phyloP scores from a whole-genome alignment of 1,139 yeast genomes.

The Candida tropicalis region DNA sequence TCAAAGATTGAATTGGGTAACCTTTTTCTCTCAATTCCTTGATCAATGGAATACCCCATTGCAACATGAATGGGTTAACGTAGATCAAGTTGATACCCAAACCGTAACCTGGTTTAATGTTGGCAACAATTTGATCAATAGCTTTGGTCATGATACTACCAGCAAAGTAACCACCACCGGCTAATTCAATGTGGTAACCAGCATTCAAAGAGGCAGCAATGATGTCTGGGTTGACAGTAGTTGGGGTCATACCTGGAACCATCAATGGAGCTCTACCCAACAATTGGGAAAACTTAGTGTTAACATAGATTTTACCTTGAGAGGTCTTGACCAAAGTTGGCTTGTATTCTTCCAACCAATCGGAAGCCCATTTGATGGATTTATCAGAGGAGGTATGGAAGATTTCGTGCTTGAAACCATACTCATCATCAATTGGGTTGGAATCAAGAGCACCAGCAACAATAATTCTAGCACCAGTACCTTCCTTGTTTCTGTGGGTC shows the following conservation, averaged over 20 bases:
- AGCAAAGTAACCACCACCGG: conserved; percentile 96
- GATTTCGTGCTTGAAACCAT: conserved; percentile 94
- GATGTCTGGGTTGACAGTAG: conserved; percentile 92
- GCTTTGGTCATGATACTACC: conserved; percentile 74
- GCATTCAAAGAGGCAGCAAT: conserved; percentile 92
- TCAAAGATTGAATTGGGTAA: conserved; percentile 92
- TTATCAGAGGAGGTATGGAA: conserved; percentile 64
- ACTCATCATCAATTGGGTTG: conserved; percentile 65
- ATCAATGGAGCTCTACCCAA: conserved; percentile 94
- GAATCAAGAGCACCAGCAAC: conserved; percentile 89
- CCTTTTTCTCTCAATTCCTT: conserved; percentile 87
- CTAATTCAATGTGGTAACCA: conserved; percentile 96
- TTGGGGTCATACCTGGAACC: conserved; percentile 99
- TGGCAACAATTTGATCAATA: conserved; percentile 65
- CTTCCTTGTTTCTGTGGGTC: conserved; percentile 97
- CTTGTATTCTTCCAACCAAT: conserved; percentile 88
- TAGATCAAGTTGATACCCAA: conserved; percentile 89
- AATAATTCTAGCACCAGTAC: conserved; percentile 94
- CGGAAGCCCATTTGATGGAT: conserved; percentile 77
- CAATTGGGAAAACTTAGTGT: conserved; percentile 90
- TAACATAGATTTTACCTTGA: conserved; percentile 77
- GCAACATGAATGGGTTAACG: conserved; percentile 96
- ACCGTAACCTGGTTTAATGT: conserved; percentile 82
- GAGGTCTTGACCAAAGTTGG: conserved; percentile 81
- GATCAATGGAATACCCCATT: conserved; percentile 98